Conservation (phyloP, 2,329 filamentous ascomycete species). For the Apiospora malaysiana region DNA sequence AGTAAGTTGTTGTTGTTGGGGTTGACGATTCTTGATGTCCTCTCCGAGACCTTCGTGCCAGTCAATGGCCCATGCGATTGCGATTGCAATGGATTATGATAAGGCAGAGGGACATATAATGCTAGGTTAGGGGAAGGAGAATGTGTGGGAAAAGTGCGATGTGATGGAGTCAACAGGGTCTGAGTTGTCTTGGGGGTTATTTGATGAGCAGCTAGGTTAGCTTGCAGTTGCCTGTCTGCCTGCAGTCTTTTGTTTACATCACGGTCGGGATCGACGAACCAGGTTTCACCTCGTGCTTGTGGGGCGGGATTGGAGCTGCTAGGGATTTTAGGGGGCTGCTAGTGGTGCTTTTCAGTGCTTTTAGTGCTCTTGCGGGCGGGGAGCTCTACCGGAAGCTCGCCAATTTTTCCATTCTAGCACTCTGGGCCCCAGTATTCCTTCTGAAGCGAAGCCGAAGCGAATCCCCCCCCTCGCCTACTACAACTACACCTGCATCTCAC, state of each 20-base stretch:
- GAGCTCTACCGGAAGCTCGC: conserved; percentile 5
- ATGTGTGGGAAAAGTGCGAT: conserved; percentile 17
- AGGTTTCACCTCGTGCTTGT: conserved; percentile 17
- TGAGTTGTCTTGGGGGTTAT: conserved; percentile 12
- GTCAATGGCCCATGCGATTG: conserved; percentile 25
- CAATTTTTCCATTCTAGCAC: not conserved
- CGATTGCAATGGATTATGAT: conserved; percentile 14
- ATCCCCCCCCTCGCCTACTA: not conserved
- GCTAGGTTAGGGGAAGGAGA: conserved; percentile 10
- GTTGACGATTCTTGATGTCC: conserved; percentile 13
- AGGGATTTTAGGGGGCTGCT: not conserved
- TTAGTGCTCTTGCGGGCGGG: not conserved
- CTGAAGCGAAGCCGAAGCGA: not conserved
- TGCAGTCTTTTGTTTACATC: conserved; percentile 18
- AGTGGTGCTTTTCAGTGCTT: not conserved
- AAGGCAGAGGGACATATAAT: conserved; percentile 4
- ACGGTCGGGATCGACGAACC: conserved; percentile 5
- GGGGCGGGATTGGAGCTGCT: conserved; percentile 6
- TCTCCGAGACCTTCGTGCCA: conserved; percentile 16
- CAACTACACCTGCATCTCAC: conserved; percentile 6
- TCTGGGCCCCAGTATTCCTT: not conserved
- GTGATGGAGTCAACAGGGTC: conserved; percentile 18
- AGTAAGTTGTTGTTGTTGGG: not conserved
- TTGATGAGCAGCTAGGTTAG: conserved; percentile 14
- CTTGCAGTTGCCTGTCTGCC: not conserved